Base-by-base conservation (phyloP, 1,284 basidiomycete species). In the Fistulinella cinereoalba region DNA sequence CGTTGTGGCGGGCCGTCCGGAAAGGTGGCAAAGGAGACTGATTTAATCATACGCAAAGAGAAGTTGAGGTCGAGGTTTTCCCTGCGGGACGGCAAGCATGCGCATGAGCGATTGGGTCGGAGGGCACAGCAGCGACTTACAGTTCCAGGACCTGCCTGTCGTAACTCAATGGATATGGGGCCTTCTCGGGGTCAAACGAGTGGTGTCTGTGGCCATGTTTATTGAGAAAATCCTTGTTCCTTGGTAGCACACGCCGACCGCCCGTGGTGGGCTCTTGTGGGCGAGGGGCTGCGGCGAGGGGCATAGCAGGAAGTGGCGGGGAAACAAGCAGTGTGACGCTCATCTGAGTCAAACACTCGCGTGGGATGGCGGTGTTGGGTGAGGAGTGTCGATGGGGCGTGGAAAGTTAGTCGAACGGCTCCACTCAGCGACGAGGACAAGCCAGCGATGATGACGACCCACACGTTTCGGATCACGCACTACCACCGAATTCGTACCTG, bases 151-250 rank as follows among this genome's bases (percentile, higher is more conserved):
- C 69, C 37, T 79, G 66, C 47, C 72, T 72, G 61, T 86, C 80
- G 60, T 86, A 88, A 16, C 79, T 81, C 32, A 83, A 59, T 1
- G 85, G 85, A 56, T 68, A 77, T 0, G 86, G 86, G 2, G 82
- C 85, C 67, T 87, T 88, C 62, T 86, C 83, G 34, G 74, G 74
- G 52, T 81, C 81, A 56, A 80, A 81, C 8, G 76, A 71, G 61
- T 88, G 85, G 44, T 84, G 79, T 46, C 72, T 74, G 38, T 76
- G 76, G 36, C 83, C 83, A 58, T 82, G 61, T 56, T 81, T 84
- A 56, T 69, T 60, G 27, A 73, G 56, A 60, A 83, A 83, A 41
- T 83, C 81, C 63, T 77, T 83, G 50, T 65, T 68, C 43, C 72
- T 61, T 19, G 64, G 66, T 23, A 59, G 47, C 11, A 50, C 49